A percentile compares a stretch with the other conserved stretches of the same genome.
phyloP scores from a whole-genome alignment of 192 early-diverging fungal species.

The Entrophospora sp. region DNA sequence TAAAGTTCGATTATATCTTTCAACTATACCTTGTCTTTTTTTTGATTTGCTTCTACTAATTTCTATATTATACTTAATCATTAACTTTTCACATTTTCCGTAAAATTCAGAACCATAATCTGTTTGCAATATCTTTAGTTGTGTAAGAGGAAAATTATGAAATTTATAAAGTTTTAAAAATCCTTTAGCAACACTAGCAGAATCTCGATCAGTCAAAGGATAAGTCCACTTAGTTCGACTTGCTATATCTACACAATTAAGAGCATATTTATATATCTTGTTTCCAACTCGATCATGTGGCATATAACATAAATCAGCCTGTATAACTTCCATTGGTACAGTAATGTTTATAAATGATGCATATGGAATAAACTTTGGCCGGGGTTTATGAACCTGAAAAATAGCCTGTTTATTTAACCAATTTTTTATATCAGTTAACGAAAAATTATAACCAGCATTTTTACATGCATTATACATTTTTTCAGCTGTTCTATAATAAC shows the following conservation, averaged over 20 bases:
- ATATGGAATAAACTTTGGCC: background rate
- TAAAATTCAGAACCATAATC: conserved; percentile 4
- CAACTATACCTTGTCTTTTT: background rate
- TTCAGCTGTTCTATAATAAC: background rate
- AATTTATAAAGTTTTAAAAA: background rate
- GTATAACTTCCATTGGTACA: background rate
- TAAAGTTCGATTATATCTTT: conserved; percentile 2
- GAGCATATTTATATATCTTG: background rate
- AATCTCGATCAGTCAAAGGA: no score
- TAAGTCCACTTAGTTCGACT: no score
- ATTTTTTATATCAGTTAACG: background rate
- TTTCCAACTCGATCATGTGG: background rate
- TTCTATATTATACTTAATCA: background rate
- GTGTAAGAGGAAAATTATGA: background rate
- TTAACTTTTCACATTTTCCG: background rate
- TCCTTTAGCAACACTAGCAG: background rate
- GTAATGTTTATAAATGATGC: background rate
- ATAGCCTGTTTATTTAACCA: background rate
- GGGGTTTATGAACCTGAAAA: background rate
- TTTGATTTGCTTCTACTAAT: background rate
- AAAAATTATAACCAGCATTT: background rate
- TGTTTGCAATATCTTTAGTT: background rate
- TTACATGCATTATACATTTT: background rate
- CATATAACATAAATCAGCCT: background rate
- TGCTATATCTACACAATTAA: background rate